Base-by-base conservation (phyloP, 2,329 filamentous ascomycete genomes). In the Fusarium verrucosum region DNA sequence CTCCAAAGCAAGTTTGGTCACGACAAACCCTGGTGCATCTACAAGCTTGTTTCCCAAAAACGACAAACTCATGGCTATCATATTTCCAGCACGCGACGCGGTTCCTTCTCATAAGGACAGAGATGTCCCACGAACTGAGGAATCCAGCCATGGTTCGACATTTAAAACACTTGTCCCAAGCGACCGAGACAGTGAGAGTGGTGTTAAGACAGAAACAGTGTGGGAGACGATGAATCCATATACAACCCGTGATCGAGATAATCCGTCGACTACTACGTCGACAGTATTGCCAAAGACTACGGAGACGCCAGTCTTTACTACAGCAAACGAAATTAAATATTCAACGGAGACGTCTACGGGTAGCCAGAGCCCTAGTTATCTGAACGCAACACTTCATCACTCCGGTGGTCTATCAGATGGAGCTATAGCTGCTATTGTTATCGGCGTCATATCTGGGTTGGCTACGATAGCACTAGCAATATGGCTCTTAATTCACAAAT, bases 381-480 rank as follows among this genome's bases (percentile, higher is more conserved):
- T 55, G 11, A 20, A 37, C 19, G 26, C 43, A 19, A 47, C n/a
- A 28, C 37, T 53, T 17, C 10, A 37, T 14, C 25, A 44, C 9
- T 53, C 53, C 9, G 33, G 44, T 2, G 45, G 45, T 4, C 49
- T 65, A 10, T 58, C 59, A 9, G 42, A 56, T 9, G 67, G 66
- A 17, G 44, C 44, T 11, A 65, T 71, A 28, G 68, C 61, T 14
- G 71, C 60, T 4, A 50, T 72, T 32, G 53, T 61, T 6, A 33
- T 70, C 9, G 56, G 68, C 8, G 41, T 51, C 10, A 7, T 70
- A 1, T 43, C 67, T 19, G 28, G 50, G 7, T n/a, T 53, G 4
- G 22, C 38, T 5, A 23, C 53, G 16, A 17, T 54, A 19, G 25
- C 49, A 37, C 22, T 49, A 13, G 32, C 40, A 26, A 41, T 32